Evolutionary conservation across 2,329 filamentous ascomycete genomes (phyloP).

Genomic region (Colletotrichum sansevieriae): DNA sequence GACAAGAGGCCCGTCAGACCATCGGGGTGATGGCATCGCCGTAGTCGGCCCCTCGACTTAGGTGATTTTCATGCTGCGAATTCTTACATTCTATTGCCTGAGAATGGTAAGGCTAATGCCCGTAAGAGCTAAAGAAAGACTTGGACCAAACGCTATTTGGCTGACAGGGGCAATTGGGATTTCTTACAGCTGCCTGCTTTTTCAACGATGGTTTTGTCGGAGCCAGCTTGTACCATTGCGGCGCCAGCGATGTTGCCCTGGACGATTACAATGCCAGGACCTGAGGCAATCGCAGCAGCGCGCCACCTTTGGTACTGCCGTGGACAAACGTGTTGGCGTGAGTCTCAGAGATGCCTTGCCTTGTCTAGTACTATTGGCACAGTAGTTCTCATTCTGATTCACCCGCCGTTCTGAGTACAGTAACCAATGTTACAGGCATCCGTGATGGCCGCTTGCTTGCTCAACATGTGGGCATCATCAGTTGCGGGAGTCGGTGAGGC

Average conservation of each 20-base stretch:
- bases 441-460: conserved; percentile 36
- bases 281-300: conserved; percentile 56
- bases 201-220: conserved; percentile 58
- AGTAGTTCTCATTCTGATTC: background rate
- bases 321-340: background rate
- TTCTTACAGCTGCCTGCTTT: conserved; percentile 44
- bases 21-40: conserved; percentile 65
- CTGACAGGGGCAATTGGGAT: too few species aligned
- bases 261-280: conserved; percentile 53
- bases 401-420: conserved; percentile 41
- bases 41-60: conserved; percentile 65
- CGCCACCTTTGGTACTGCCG: conserved; percentile 36
- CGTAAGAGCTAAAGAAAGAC: conserved; percentile 43
- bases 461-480: conserved; percentile 16
- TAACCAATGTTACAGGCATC: conserved; percentile 41
- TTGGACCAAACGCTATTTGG: background rate
- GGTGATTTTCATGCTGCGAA: conserved; percentile 69
- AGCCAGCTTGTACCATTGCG: conserved; percentile 54
- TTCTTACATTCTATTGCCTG: conserved; percentile 65
- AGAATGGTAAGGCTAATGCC: conserved; percentile 65
- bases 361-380: too few species aligned
- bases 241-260: conserved; percentile 52
- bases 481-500: conserved; percentile 24
- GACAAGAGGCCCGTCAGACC: too few species aligned
- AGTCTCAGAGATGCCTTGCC: too few species aligned